These are phyloP conservation scores for Penicillium sp. DNA, from an alignment of 2,329 filamentous ascomycete species.

Conservation along the genomic window DNA sequence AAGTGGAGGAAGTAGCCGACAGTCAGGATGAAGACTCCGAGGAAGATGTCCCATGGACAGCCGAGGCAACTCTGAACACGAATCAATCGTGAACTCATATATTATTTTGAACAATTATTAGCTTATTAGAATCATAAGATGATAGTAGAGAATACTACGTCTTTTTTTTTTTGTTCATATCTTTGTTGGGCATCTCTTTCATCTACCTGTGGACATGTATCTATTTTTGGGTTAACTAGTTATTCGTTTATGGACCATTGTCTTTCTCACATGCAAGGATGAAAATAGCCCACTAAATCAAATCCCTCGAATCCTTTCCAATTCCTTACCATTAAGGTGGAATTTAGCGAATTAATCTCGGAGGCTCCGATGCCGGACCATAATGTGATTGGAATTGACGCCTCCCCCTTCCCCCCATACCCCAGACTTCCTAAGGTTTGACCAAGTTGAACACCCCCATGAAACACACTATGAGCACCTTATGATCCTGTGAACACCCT, in stretches of 20 bases:
- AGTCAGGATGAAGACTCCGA: constrained; percentile 47
- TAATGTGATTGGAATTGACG: neutral
- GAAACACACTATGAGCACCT: neutral
- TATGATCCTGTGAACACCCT: neutral
- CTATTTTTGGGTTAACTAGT: neutral
- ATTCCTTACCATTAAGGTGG: too few relatives aligned
- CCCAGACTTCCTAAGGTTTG: neutral
- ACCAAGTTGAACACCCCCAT: neutral
- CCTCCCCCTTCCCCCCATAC: neutral
- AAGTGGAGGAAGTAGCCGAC: constrained; percentile 46
- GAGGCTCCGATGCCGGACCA: neutral
- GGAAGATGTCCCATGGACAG: constrained; percentile 29
- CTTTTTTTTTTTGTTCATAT: neutral
- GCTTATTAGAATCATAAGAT: neutral
- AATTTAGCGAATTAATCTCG: too few relatives aligned
- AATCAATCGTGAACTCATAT: neutral
- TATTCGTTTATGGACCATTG: neutral
- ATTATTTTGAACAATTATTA: neutral
- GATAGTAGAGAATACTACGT: neutral
- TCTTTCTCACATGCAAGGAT: neutral
- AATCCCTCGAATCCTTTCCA: neutral
- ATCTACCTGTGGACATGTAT: neutral
- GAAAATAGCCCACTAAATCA: neutral
- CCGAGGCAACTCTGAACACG: constrained; percentile 13
- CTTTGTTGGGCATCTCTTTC: neutral